Percentiles rank a stretch among this genome's conserved stretches.
These are phyloP conservation scores for Phytophthora crassamura DNA, from an alignment of 352 stramenopile genomes.

Conservation along the genomic window DNA sequence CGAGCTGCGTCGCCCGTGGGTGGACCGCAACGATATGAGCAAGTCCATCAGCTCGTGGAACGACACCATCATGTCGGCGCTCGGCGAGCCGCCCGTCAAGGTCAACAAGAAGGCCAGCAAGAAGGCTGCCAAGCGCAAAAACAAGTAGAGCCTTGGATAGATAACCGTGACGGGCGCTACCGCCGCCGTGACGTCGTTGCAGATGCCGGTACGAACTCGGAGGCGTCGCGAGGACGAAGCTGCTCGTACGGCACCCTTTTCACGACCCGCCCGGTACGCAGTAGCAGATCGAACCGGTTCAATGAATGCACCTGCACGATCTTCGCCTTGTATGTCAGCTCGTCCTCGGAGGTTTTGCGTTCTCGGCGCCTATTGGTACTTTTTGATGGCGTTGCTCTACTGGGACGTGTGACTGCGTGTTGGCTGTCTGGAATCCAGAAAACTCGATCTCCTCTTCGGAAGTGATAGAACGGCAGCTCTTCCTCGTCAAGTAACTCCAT, in stretches of 20 bases:
- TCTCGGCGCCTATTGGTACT: constrained; percentile 1
- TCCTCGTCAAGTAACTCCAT: constrained; percentile 45
- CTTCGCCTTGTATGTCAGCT: constrained; percentile 56
- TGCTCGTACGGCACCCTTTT: constrained; percentile 54
- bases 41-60: constrained; percentile 80
- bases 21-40: constrained; percentile 67
- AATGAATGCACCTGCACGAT: constrained; percentile 49
- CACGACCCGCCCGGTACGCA: constrained; percentile 51
- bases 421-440: constrained; percentile 39
- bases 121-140: constrained; percentile 75
- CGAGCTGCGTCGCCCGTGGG: constrained; percentile 78
- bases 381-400: neutral
- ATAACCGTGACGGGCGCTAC: constrained; percentile 7
- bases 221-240: constrained; percentile 37
- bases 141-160: constrained; percentile 49
- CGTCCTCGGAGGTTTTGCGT: constrained; percentile 21
- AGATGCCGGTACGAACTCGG: constrained; percentile 24
- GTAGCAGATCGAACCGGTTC: constrained; percentile 52
- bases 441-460: constrained; percentile 43
- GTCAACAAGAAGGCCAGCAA: constrained; percentile 76
- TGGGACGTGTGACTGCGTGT: neutral
- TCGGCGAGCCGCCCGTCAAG: constrained; percentile 60
- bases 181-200: constrained; percentile 14
- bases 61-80: constrained; percentile 75
- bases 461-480: constrained; percentile 31